Evolutionary conservation across 345 rosid genomes (phyloP).

Genomic region (Rhizophora apiculata): DNA sequence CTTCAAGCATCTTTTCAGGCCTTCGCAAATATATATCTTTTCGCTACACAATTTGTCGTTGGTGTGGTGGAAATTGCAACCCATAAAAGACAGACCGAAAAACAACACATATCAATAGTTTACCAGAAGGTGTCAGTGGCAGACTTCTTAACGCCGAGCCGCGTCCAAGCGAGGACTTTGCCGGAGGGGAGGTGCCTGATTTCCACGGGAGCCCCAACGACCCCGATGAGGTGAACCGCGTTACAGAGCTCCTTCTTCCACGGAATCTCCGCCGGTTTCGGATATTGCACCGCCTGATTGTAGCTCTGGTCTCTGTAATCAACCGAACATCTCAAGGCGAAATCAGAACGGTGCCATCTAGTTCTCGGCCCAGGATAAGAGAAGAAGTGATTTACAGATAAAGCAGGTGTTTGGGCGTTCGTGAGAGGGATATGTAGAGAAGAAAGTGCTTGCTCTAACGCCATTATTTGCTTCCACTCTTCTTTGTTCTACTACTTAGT

Average conservation of each 20-base stretch:
- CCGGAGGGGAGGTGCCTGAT: constrained; percentile 53
- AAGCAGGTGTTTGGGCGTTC: constrained; percentile 6
- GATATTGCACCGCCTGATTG: constrained; percentile 21
- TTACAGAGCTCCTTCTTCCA: constrained; percentile 63
- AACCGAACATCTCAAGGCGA: constrained; percentile 32
- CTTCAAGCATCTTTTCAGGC: too few relatives aligned
- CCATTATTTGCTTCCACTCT: constrained; percentile 25
- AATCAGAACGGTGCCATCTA: constrained; percentile 5
- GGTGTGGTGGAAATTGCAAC: too few relatives aligned
- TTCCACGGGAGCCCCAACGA: constrained; percentile 48
- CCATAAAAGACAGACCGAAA: too few relatives aligned
- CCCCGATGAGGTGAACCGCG: constrained; percentile 52
- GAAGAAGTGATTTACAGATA: constrained; percentile 1
- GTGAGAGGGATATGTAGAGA: constrained; percentile 12
- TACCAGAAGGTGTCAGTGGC: constrained; percentile 53
- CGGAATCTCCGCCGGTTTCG: constrained; percentile 42
- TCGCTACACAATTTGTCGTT: too few relatives aligned
- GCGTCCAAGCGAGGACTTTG: constrained; percentile 58
- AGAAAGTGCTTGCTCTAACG: constrained; percentile 20
- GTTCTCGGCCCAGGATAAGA: too few relatives aligned
- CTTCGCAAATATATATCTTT: too few relatives aligned
- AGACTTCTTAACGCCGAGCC: constrained; percentile 49
- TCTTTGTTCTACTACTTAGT: background rate
- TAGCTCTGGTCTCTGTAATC: constrained; percentile 29
- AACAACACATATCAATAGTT: background rate